Evolutionary conservation across 805 yeast species (phyloP).

Genomic region (Jamesozyma piceae): DNA sequence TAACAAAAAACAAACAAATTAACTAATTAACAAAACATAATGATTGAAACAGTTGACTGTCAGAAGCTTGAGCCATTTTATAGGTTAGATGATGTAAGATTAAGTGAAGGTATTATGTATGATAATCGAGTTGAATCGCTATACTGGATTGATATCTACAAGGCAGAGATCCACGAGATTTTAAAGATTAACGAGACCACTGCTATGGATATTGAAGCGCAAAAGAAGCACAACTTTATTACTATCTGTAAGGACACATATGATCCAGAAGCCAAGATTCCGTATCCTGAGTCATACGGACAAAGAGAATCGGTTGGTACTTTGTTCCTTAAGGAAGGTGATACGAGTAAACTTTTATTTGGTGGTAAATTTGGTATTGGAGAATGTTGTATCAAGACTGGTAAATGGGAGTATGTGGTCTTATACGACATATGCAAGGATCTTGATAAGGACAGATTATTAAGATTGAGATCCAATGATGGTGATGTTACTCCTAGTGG

Average conservation of each 20-base stretch:
- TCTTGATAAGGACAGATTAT: conserved; percentile 24
- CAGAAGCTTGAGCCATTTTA: conserved; percentile 13
- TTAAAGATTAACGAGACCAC: conserved; percentile 17
- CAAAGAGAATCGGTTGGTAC: conserved; percentile 51
- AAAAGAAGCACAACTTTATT: conserved; percentile 28
- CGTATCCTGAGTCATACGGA: conserved; percentile 8
- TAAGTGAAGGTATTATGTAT: conserved; percentile 62
- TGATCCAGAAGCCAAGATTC: conserved; percentile 3
- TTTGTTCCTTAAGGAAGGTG: conserved; percentile 40
- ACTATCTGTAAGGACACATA: neutral
- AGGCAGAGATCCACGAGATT: conserved; percentile 31
- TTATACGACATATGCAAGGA: conserved; percentile 29
- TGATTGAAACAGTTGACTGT: conserved; percentile 7
- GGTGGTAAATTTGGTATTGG: conserved; percentile 64
- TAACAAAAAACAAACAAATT: no score
- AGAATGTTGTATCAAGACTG: conserved; percentile 37
- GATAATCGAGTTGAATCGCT: conserved; percentile 44
- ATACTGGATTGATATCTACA: conserved; percentile 36
- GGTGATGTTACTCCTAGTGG: conserved; percentile 75
- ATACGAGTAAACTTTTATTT: conserved; percentile 41
- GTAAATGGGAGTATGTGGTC: conserved; percentile 31
- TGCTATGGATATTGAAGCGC: conserved; percentile 11
- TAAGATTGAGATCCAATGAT: conserved; percentile 60
- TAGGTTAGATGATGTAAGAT: conserved; percentile 26
- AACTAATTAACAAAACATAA: no score